Base-by-base conservation (phyloP, 192 early-diverging fungal genomes). In the Umbelopsis isabellina region DNA sequence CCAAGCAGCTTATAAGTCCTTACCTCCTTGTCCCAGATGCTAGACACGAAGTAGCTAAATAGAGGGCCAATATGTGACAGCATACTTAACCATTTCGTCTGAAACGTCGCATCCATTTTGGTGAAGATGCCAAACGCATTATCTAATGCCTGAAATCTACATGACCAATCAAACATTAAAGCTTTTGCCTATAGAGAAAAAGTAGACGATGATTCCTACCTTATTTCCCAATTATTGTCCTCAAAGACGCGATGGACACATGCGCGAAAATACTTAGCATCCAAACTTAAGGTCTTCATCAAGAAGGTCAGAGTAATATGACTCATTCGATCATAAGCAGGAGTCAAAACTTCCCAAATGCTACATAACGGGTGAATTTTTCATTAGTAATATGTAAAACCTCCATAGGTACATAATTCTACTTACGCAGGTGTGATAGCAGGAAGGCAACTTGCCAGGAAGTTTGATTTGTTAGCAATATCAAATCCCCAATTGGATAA, bases 21-120 rank as follows among this genome's bases (percentile, higher is more conserved):
- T 74, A 83, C 81, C 53, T 88, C 84, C 46, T 81, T 79, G 37
- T 88, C 87, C 85, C 85, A 86, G 50, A 88, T 73, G 49, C 82
- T 79, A 21, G 71, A 80, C 5, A 86, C 82, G 67, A 88, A 85
- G 48, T 77, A 82, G 52, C 83, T 86, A 46, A 86, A 88, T 8
- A 83, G 55, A 0, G 83, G 83, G 3, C 87, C 87, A 12, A 88
- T 65, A 18, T 79, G 71, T 8, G 80, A 70, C 20, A 86, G 74
- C 21, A 71, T 49, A 33, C 67, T 69, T 4, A 50, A 53, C 77
- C 72, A 83, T 55, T 71, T 73, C 46, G 53, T 68, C 37, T 82
- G 72, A 72, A 77, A 75, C 25, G 72, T 61, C 41, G 74, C 82
- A 66, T 88, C 87, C 45, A 88, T 70, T 27, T 88, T 88, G 3